Evolutionary conservation across 176 grass and related monocot species (phyloP).

Genomic region (Avena insularis): DNA sequence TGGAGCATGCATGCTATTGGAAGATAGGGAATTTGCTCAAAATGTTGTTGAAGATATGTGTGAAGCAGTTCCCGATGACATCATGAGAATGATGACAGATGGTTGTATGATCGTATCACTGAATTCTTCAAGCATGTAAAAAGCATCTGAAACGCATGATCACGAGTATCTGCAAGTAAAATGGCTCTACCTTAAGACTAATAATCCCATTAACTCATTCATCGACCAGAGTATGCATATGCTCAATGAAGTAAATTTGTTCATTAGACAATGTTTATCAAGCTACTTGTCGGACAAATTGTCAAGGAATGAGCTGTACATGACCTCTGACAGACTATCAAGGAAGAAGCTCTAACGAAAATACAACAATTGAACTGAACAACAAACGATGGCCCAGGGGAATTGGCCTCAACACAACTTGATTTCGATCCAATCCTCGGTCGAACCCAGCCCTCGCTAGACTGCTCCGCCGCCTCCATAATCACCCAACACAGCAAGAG

Average conservation of each 20-base stretch:
- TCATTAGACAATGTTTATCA: neutral
- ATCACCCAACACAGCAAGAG: slow-evolving; percentile 55
- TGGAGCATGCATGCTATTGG: too few species aligned
- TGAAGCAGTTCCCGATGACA: neutral
- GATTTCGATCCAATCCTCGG: slow-evolving; percentile 83
- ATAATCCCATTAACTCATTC: neutral
- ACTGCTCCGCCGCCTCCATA: slow-evolving; percentile 78
- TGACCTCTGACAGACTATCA: slow-evolving; percentile 46
- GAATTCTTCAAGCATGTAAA: neutral
- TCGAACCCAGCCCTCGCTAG: slow-evolving; percentile 58
- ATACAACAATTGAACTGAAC: slow-evolving; percentile 82
- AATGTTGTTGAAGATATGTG: too few species aligned
- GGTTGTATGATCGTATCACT: neutral
- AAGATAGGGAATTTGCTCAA: too few species aligned
- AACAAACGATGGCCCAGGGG: slow-evolving; percentile 52
- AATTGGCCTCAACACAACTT: slow-evolving; percentile 74
- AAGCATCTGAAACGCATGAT: neutral
- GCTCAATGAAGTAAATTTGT: neutral
- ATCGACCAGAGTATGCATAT: neutral
- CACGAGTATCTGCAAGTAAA: neutral
- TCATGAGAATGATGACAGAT: neutral
- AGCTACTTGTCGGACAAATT: slow-evolving; percentile 61
- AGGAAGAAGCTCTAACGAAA: slow-evolving; percentile 74
- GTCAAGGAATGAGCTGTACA: slow-evolving; percentile 81
- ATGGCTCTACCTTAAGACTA: neutral